These are phyloP conservation scores for Russula brevipes DNA, from an alignment of 768 basidiomycete species.

Conservation along the genomic window DNA sequence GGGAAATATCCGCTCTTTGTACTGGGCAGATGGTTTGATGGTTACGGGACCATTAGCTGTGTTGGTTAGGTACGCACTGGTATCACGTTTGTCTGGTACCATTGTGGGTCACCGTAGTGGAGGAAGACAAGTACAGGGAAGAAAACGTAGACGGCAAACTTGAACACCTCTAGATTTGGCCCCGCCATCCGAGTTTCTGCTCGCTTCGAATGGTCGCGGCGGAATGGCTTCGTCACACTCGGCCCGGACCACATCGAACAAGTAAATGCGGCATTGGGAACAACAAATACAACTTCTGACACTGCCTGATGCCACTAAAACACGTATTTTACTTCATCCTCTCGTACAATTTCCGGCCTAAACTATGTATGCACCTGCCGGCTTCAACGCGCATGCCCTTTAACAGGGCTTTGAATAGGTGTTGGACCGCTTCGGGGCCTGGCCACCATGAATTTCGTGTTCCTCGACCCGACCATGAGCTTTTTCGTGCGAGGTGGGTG, in stretches of 20 bases:
- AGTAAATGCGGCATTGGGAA: too few relatives aligned
- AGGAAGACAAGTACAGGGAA: conserved; percentile 75
- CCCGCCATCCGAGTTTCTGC: conserved; percentile 43
- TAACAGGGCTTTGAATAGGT: conserved; percentile 69
- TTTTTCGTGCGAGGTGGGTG: conserved; percentile 35
- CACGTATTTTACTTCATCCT: background rate
- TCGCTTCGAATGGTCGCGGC: background rate
- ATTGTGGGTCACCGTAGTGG: conserved; percentile 83
- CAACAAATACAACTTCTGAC: background rate
- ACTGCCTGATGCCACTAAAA: background rate
- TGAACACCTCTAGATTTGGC: conserved; percentile 85
- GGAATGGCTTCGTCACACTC: background rate
- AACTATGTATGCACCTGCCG: background rate
- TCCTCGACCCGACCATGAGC: conserved; percentile 38
- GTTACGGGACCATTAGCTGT: background rate
- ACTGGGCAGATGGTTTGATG: conserved; percentile 38
- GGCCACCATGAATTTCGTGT: conserved; percentile 37
- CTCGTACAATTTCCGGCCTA: background rate
- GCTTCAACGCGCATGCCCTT: conserved; percentile 6
- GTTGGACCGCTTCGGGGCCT: conserved; percentile 44
- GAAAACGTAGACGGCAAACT: conserved; percentile 82
- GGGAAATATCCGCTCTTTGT: conserved; percentile 68
- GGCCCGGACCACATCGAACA: background rate
- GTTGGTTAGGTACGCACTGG: conserved; percentile 47
- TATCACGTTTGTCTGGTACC: conserved; percentile 74